Evolutionary conservation across 495 filamentous ascomycete genomes (phyloP), one percentile per base, ranked within the genome.

Genomic region (Xylaria venustula): DNA sequence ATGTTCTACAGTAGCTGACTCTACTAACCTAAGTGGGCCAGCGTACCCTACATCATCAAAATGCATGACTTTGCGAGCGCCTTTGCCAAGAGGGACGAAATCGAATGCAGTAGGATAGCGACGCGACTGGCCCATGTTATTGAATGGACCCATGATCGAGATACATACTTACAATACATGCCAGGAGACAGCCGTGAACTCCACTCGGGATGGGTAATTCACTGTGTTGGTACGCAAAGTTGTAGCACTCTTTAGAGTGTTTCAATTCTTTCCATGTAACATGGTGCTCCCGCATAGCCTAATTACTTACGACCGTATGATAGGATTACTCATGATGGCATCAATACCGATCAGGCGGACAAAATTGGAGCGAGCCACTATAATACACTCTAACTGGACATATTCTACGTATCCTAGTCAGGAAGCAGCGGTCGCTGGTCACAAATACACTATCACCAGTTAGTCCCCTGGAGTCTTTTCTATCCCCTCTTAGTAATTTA

Each of bases 321-420:
- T 4, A 55, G 53, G 53, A 23, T 40, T 55, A 25, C 40, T 55
- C n/a, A 55, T 55, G 53, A 55, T 55, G 53, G 53, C 53, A 19
- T 7, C 53, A 17, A 45, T 55, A 4, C 53, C 53, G 14, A 55
- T 45, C 4, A 19, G 53, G 14, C n/a, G n/a, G n/a, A n/a, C n/a
- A n/a, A n/a, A n/a, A n/a, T n/a, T n/a, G n/a, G n/a, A n/a, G n/a
- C n/a, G n/a, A n/a, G n/a, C n/a, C n/a, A n/a, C n/a, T n/a, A n/a
- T n/a, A n/a, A n/a, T n/a, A n/a, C n/a, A n/a, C n/a, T n/a, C n/a
- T n/a, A n/a, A n/a, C n/a, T n/a, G n/a, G n/a, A n/a, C n/a, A 11
- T 34, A 34, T 34, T 34, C 30, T 5, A 34, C 30, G 5, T 34
- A 34, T 1, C 52, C 52, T 7, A 54, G 52, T 23, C 22, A 11